These are phyloP conservation scores for Sanghuangporus weigelae DNA, from an alignment of 1,284 basidiomycete genomes.

Conservation along the genomic window DNA sequence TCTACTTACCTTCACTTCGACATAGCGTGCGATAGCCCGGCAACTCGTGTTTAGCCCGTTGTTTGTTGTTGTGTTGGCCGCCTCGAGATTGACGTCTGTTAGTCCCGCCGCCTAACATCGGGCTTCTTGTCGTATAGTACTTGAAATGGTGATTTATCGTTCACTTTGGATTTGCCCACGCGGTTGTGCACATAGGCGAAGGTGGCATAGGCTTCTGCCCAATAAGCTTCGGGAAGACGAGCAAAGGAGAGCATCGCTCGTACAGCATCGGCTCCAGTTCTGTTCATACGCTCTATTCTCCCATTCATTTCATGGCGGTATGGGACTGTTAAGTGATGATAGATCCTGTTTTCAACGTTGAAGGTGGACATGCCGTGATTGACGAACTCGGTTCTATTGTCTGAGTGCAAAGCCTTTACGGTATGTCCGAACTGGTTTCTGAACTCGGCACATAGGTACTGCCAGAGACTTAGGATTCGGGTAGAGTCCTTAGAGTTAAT, in stretches of 20 bases:
- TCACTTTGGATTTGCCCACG: not conserved
- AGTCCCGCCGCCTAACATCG: too few species aligned
- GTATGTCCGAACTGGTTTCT: not conserved
- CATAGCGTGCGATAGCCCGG: too few species aligned
- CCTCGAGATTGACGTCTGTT: too few species aligned
- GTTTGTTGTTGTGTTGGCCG: too few species aligned
- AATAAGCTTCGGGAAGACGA: slow-evolving; percentile 18
- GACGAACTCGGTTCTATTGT: slow-evolving; percentile 14
- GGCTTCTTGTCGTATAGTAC: too few species aligned
- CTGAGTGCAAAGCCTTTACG: not conserved
- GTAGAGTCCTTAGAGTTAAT: not conserved
- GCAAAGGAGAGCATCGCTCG: slow-evolving; percentile 14
- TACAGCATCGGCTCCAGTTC: slow-evolving; percentile 16
- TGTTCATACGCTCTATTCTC: slow-evolving; percentile 16
- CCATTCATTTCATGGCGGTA: slow-evolving; percentile 20
- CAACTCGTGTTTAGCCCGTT: too few species aligned
- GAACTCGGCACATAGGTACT: not conserved
- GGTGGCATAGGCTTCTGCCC: slow-evolving; percentile 19
- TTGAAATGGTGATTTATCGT: not conserved
- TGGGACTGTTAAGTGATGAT: slow-evolving; percentile 1
- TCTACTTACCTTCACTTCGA: too few species aligned
- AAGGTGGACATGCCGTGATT: not conserved
- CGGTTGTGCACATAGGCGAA: not conserved
- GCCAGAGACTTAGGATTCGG: not conserved
- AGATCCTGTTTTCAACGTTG: not conserved